Conservation (phyloP, 805 yeast species). For the Kregervanrija delftensis region DNA sequence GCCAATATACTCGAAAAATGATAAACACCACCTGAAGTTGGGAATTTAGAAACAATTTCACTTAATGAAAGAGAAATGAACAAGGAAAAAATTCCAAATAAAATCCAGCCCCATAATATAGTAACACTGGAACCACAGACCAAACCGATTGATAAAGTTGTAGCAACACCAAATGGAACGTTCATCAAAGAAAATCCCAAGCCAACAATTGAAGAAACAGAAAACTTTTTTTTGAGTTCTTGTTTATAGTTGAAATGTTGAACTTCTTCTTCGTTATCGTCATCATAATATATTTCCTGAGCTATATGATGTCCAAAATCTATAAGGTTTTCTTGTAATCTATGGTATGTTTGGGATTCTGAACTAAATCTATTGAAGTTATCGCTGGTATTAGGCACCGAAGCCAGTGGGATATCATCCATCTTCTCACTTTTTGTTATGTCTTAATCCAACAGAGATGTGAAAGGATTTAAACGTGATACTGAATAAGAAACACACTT, state of each 20-base stretch:
- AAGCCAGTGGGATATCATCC: background rate
- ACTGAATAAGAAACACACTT: too few species aligned
- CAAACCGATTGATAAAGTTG: slow-evolving; percentile 64
- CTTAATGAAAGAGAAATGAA: slow-evolving; percentile 66
- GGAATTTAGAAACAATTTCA: slow-evolving; percentile 72
- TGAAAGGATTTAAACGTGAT: too few species aligned
- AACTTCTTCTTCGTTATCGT: slow-evolving; percentile 46
- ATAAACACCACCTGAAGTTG: slow-evolving; percentile 70
- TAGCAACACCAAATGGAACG: slow-evolving; percentile 71
- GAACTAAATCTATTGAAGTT: background rate
- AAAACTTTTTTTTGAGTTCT: slow-evolving; percentile 59
- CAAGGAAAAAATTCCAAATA: slow-evolving; percentile 56
- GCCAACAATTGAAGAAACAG: slow-evolving; percentile 67
- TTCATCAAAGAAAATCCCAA: slow-evolving; percentile 78
- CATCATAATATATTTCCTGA: slow-evolving; percentile 31
- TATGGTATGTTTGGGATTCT: slow-evolving; percentile 6
- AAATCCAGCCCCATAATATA: slow-evolving; percentile 66
- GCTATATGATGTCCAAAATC: slow-evolving; percentile 23
- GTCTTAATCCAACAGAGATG: too few species aligned
- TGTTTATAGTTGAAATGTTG: slow-evolving; percentile 73
- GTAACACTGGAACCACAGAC: slow-evolving; percentile 75
- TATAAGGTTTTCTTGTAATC: background rate
- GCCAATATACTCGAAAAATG: slow-evolving; percentile 72
- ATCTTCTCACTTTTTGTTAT: too few species aligned
- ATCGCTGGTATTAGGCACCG: background rate